A percentile compares a stretch with the other conserved stretches of the same genome.
phyloP scores from a whole-genome alignment of 495 filamentous ascomycete genomes.

The Penicillium lividum region DNA sequence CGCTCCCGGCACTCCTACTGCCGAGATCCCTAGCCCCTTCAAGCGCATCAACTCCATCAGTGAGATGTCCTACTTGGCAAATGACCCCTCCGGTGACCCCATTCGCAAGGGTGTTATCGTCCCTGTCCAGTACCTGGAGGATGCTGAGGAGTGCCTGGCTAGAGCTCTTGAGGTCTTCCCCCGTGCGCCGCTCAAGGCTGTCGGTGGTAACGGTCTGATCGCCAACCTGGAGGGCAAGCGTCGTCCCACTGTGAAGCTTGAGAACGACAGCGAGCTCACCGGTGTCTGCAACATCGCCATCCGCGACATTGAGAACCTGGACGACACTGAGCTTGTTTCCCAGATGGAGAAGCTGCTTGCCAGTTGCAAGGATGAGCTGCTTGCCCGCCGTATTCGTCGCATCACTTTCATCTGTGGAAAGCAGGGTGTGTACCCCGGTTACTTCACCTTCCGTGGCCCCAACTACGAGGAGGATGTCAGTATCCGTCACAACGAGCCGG shows the following conservation, averaged over 20 bases:
- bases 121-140: slow-evolving; percentile 88
- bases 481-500: slow-evolving; percentile 96
- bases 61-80: slow-evolving; percentile 86
- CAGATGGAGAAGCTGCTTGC: slow-evolving; percentile 74
- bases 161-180: slow-evolving; percentile 85
- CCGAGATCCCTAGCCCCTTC: slow-evolving; percentile 58
- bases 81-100: slow-evolving; percentile 67
- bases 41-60: slow-evolving; percentile 90
- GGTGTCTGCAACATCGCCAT: slow-evolving; percentile 91
- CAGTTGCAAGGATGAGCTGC: slow-evolving; percentile 81
- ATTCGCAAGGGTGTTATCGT: slow-evolving; percentile 92
- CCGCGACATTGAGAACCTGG: slow-evolving; percentile 81
- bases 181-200: slow-evolving; percentile 33
- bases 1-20: slow-evolving; percentile 79
- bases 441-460: slow-evolving; percentile 97
- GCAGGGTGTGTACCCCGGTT: slow-evolving; percentile 92
- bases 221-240: slow-evolving; percentile 75
- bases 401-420: slow-evolving; percentile 96
- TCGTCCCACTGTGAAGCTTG: slow-evolving; percentile 51
- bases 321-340: slow-evolving; percentile 76
- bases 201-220: slow-evolving; percentile 55
- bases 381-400: slow-evolving; percentile 77
- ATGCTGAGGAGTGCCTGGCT: slow-evolving; percentile 80
- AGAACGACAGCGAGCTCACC: slow-evolving; percentile 74
- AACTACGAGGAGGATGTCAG: slow-evolving; percentile 85